Base-by-base conservation (phyloP, 176 grass and related monocot species). In the Coix lacrymajobi region DNA sequence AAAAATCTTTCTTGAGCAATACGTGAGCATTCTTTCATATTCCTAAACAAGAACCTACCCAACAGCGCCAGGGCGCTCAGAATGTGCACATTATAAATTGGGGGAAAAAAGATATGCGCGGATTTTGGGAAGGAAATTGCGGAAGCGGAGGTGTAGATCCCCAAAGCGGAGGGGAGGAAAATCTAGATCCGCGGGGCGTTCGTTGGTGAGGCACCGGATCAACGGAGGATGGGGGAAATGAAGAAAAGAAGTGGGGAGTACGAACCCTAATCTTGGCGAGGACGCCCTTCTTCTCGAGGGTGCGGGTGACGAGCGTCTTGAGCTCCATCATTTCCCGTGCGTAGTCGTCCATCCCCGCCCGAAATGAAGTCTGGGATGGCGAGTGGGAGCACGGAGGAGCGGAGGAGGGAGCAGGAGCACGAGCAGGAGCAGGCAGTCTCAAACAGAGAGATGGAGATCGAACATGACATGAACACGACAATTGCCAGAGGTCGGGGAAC, bases 241-340 rank as follows among this genome's bases (percentile, higher is more conserved):
- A 29, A 57, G 38, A 40, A 40, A 37, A 37, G 7, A 56, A n/a
- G 54, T 25, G 49, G 48, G 73, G 57, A 43, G 63, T 1, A 65
- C 29, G 29, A 77, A 95, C 93, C 93, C 93, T 92, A 80, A 95
- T 95, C 88, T 97, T 97, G 31, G 91, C 94, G 81, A 97, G 94
- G 61, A 97, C 91, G 37, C 94, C 94, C 83, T 97, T 97, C 94
- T 97, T 97, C 91, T 97, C 94, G 54, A 97, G 94, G 63, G 91
- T 93, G 41, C 91, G 94, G 15, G 94, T 97, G 91, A 97, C 94
- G 39, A 97, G 94, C 44, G 91, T 97, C 89, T 97, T 97, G 66
- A 97, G 94, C 77, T 97, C 94, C 94, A 97, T 97, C 94, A 97
- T 97, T 84, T 97, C 94, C 81, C 94, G 83, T 46, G 91, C 91